Evolutionary conservation across 768 basidiomycete species (phyloP).

Genomic region (Dacryopinax spathularia): DNA sequence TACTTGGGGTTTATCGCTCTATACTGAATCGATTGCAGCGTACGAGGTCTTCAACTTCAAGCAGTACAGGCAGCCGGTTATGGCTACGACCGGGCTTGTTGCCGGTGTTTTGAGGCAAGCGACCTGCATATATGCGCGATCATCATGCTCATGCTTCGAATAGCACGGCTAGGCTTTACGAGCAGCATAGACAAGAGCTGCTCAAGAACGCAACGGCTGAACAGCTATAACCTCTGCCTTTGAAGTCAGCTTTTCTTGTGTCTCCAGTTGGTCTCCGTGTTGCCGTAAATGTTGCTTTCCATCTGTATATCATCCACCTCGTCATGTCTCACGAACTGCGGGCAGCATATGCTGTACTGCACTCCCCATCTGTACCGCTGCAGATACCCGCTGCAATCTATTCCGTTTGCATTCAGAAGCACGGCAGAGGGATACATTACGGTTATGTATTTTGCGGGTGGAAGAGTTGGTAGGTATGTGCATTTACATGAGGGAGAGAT

Average conservation of each 20-base stretch:
- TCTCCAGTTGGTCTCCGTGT: not conserved
- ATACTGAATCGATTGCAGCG: constrained; percentile 31
- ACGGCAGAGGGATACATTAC: not conserved
- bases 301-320: not conserved
- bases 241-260: not conserved
- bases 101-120: constrained; percentile 61
- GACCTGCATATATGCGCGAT: not conserved
- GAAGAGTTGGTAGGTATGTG: not conserved
- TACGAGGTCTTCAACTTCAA: constrained; percentile 66
- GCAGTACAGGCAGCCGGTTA: constrained; percentile 43
- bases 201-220: constrained; percentile 2
- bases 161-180: constrained; percentile 61
- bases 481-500: constrained; percentile 72
- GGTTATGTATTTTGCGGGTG: not conserved
- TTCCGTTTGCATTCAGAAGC: not conserved
- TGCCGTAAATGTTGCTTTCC: not conserved
- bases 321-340: not conserved
- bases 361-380: not conserved
- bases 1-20: constrained; percentile 10
- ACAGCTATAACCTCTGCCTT: not conserved
- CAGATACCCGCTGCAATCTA: constrained; percentile 2
- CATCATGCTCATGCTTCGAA: not conserved
- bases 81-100: constrained; percentile 51
- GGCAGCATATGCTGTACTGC: not conserved
- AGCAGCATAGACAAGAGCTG: constrained; percentile 23